Percentiles rank a stretch among this genome's conserved stretches.
Conservation (phyloP, 768 basidiomycete genomes). For the Dacryopinax primogenitus region DNA sequence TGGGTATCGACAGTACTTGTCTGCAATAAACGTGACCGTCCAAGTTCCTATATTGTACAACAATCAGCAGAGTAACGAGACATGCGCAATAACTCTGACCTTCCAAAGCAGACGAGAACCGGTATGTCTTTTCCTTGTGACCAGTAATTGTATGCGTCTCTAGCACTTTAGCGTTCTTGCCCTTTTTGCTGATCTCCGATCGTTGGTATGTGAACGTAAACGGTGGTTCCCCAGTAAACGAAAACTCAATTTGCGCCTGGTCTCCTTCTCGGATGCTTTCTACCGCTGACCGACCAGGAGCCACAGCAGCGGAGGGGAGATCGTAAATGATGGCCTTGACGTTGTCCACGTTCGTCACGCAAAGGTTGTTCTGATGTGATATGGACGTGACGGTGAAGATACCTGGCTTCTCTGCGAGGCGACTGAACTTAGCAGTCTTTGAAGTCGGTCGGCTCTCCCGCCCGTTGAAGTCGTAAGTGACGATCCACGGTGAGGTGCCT, state of each 20-base stretch:
- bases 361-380: conserved; percentile 86
- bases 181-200: conserved; percentile 46
- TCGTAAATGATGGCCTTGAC: conserved; percentile 61
- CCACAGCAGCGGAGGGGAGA: conserved; percentile 79
- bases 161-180: conserved; percentile 61
- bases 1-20: conserved; percentile 82
- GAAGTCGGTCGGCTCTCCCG: conserved; percentile 60
- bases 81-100: conserved; percentile 37
- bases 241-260: conserved; percentile 87
- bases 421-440: conserved; percentile 70
- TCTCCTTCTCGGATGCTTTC: conserved; percentile 85
- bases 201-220: conserved; percentile 94
- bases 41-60: conserved; percentile 50
- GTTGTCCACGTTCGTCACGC: conserved; percentile 68
- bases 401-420: conserved; percentile 68
- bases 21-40: conserved; percentile 85
- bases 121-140: conserved; percentile 61
- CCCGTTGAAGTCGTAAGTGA: conserved; percentile 76
- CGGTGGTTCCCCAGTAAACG: conserved; percentile 79
- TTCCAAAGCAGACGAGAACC: conserved; percentile 82
- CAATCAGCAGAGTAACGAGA: conserved; percentile 5
- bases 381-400: conserved; percentile 77
- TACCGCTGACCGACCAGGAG: conserved; percentile 64
- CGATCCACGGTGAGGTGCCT: conserved; percentile 84
- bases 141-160: conserved; percentile 86